Conservation (phyloP, 2,329 filamentous ascomycete genomes). For the Pyrenophora tritici-repentis region DNA sequence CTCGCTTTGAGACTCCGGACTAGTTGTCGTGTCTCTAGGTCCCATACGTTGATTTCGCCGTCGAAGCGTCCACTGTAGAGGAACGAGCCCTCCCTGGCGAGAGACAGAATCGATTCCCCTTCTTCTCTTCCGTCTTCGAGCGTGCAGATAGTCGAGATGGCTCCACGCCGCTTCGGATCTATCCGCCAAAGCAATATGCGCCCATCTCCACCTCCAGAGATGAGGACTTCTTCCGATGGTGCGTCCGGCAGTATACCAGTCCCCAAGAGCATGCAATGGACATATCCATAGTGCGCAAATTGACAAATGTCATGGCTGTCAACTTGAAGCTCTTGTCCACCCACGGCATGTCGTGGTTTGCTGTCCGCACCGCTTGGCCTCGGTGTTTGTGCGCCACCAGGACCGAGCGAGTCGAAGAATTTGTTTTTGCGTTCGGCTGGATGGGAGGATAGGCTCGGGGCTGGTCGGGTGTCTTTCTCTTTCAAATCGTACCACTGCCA, state of each 20-base stretch:
- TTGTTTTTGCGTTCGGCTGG: constrained; percentile 78
- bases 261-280: constrained; percentile 93
- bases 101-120: constrained; percentile 70
- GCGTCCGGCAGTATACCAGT: constrained; percentile 72
- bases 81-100: constrained; percentile 87
- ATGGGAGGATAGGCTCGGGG: constrained; percentile 68
- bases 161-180: constrained; percentile 61
- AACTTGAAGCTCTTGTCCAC: constrained; percentile 76
- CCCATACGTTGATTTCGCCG: constrained; percentile 93
- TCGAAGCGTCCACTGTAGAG: constrained; percentile 88
- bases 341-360: constrained; percentile 55
- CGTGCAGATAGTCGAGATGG: constrained; percentile 71
- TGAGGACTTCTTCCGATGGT: constrained; percentile 75
- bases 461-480: constrained; percentile 64
- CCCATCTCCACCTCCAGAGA: constrained; percentile 92
- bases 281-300: constrained; percentile 93
- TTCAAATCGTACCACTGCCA: constrained; percentile 77
- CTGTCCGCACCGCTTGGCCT: constrained; percentile 64
- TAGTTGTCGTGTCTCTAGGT: constrained; percentile 90
- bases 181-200: constrained; percentile 93
- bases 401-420: constrained; percentile 90
- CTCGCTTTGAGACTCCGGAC: constrained; percentile 84
- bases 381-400: constrained; percentile 79
- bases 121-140: constrained; percentile 63
- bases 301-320: constrained; percentile 78